Evolutionary conservation across 2,329 filamentous ascomycete species (phyloP), one percentile per base, ranked within the genome.

Genomic region (Aspergillus ochraceus): DNA sequence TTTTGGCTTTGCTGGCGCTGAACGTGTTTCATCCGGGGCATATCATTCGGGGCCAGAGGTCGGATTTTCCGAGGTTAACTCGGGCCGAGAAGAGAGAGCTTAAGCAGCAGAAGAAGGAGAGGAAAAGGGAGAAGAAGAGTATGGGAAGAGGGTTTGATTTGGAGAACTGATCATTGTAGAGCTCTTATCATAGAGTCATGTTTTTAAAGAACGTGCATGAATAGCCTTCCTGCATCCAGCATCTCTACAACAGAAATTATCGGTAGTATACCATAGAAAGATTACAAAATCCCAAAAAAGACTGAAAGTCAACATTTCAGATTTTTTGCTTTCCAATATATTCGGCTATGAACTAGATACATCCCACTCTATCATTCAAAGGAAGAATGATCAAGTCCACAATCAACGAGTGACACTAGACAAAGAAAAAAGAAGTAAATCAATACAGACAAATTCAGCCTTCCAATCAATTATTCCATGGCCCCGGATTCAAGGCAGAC

Each of bases 1-100:
- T 76, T 9, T 22, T 75, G 6, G 75, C 75, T 1, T 60, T 78
- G 9, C 42, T 73, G 0, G 58, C 74, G 10, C 71, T 78, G 46
- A 77, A 76, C 60, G 52, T 77, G 30, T 58, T 74, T 2, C 73
- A 79, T 58, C 78, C 78, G 0, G 77, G 77, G 1, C 61, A 64
- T 4, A 59, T 70, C 6, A 66, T 77, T 57, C 61, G 64, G 3
- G 74, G 73, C 2, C 64, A 67, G 8, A 42, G 36, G 17, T 42
- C 36, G 36, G 36, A 42, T n/a, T 42, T 42, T 8, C 36, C 36
- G 17, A 42, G 36, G 14, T 5, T 42, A 17, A 42, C 36, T 17
- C 14, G 36, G 0, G 36, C 36, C 1, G 36, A 42, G 36, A 42
- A 42, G 17, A 42, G 14, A 14, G 36, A 42, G 6, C 14, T 42